These are phyloP conservation scores for Globisporangium acanthophoron DNA, from an alignment of 352 stramenopile genomes.

Conservation along the genomic window DNA sequence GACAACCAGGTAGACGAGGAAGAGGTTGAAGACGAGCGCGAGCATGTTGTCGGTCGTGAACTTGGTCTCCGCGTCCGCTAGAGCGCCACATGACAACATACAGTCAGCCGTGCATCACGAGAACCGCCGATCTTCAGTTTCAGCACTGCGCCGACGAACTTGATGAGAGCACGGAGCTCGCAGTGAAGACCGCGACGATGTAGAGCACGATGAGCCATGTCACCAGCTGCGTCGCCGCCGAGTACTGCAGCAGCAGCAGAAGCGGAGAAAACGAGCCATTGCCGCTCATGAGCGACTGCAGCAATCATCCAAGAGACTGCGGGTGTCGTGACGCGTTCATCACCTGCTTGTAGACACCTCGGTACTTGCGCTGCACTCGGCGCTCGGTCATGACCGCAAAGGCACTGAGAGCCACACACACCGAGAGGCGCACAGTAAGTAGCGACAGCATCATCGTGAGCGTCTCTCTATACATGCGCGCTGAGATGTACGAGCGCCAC, in stretches of 20 bases:
- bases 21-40: constrained; percentile 12
- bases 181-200: constrained; percentile 38
- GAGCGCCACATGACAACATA: background rate
- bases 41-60: constrained; percentile 9
- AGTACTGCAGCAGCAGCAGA: constrained; percentile 23
- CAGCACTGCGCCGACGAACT: background rate
- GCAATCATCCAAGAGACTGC: background rate
- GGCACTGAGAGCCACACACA: constrained; percentile 2
- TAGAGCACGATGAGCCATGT: constrained; percentile 55
- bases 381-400: constrained; percentile 56
- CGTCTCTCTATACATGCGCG: background rate
- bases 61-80: constrained; percentile 8
- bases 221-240: constrained; percentile 36
- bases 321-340: no score
- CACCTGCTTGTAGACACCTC: constrained; percentile 52
- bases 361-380: constrained; percentile 44
- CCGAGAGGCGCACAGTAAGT: no score
- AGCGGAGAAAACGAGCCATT: background rate
- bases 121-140: no score
- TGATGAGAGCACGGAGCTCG: constrained; percentile 14
- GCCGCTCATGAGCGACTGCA: background rate
- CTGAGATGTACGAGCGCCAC: background rate
- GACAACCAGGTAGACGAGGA: constrained; percentile 18
- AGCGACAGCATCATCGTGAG: no score
- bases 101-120: no score